Evolutionary conservation across 2,329 filamentous ascomycete genomes (phyloP).

Genomic region (Exophiala oligosperma): DNA sequence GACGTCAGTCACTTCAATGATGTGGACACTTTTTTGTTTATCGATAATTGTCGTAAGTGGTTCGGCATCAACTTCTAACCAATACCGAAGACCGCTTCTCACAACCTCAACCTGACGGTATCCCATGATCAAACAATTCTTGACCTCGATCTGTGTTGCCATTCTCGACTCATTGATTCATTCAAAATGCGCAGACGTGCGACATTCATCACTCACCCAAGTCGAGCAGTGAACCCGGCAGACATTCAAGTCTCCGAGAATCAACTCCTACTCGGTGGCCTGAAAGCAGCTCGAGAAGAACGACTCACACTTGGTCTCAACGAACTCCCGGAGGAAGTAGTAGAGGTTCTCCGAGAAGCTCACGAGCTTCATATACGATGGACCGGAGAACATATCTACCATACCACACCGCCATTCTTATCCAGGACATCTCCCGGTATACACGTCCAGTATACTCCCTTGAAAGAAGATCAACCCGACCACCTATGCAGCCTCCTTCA

Average conservation of each 20-base stretch:
- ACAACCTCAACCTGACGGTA: too few species aligned
- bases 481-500: conserved; percentile 61
- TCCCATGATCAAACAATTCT: background rate
- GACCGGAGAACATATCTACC: conserved; percentile 61
- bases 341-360: conserved; percentile 59
- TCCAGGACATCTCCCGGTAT: conserved; percentile 77
- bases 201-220: conserved; percentile 24
- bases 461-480: conserved; percentile 27
- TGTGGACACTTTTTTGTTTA: background rate
- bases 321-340: conserved; percentile 70
- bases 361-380: conserved; percentile 79
- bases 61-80: background rate
- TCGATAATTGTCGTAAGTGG: background rate
- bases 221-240: conserved; percentile 56
- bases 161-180: background rate
- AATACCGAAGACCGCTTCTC: background rate
- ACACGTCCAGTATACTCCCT: conserved; percentile 74
- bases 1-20: background rate
- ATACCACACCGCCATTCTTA: conserved; percentile 66
- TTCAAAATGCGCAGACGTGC: conserved; percentile 21
- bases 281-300: conserved; percentile 74
- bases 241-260: conserved; percentile 59
- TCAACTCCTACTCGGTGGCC: conserved; percentile 56
- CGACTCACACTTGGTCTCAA: conserved; percentile 70
- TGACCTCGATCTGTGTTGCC: background rate